Percentiles rank a stretch among this genome's conserved stretches.
Conservation (phyloP, 352 stramenopile species). For the Pythium brassicae region DNA sequence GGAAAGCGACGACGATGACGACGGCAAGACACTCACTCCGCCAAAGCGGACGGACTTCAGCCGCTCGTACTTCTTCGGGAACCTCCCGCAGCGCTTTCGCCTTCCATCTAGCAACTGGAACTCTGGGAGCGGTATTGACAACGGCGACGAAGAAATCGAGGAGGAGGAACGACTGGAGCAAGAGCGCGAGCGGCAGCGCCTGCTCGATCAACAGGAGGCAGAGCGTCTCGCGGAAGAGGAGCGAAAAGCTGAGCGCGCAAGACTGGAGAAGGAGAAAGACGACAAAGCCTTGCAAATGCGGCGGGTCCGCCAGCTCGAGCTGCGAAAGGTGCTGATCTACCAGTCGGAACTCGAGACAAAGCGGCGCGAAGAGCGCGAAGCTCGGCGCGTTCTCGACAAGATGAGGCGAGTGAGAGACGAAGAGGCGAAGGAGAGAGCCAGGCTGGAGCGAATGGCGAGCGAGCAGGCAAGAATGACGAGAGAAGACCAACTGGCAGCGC, state of each 20-base stretch:
- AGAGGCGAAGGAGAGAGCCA: conserved; percentile 26
- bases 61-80: conserved; percentile 67
- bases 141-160: conserved; percentile 70
- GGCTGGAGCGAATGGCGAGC: conserved; percentile 21
- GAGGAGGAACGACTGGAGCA: conserved; percentile 59
- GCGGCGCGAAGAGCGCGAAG: conserved; percentile 28
- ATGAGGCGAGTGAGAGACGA: conserved; percentile 28
- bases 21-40: conserved; percentile 26
- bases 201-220: conserved; percentile 55
- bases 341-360: conserved; percentile 52
- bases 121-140: conserved; percentile 57
- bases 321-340: conserved; percentile 49
- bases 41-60: conserved; percentile 68
- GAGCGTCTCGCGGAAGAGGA: conserved; percentile 54
- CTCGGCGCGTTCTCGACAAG: conserved; percentile 16
- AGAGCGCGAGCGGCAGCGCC: conserved; percentile 50
- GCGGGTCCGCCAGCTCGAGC: conserved; percentile 40
- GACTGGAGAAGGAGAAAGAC: conserved; percentile 59
- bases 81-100: conserved; percentile 40
- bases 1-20: conserved; percentile 56
- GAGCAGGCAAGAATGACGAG: conserved; percentile 37
- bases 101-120: conserved; percentile 43
- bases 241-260: conserved; percentile 37
- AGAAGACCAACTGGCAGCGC: conserved; percentile 34
- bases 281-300: conserved; percentile 53